Conservation (phyloP, 1,284 basidiomycete genomes). For the Boletus albobrunnescens region DNA sequence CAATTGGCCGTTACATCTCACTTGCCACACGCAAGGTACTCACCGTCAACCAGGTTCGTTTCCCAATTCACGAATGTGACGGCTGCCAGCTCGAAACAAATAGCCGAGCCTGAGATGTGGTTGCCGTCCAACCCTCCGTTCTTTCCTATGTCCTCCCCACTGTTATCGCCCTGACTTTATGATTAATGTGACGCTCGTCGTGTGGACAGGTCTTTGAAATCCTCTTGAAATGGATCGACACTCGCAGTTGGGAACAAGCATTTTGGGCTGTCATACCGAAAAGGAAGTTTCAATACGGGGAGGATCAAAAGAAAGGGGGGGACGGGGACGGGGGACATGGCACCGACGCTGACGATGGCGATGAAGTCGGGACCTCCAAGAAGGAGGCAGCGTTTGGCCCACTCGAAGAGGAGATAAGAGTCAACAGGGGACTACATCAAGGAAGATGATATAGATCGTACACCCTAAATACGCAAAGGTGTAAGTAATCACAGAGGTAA, state of each 20-base stretch:
- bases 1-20: constrained; percentile 84
- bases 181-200: constrained; percentile 16
- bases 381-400: background rate
- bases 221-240: constrained; percentile 83
- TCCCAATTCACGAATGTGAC: background rate
- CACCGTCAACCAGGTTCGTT: constrained; percentile 83
- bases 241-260: constrained; percentile 77
- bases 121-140: background rate
- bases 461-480: too few relatives aligned
- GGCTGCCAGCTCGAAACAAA: background rate
- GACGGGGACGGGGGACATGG: background rate
- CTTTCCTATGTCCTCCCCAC: background rate
- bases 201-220: constrained; percentile 74
- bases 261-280: constrained; percentile 85
- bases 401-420: background rate
- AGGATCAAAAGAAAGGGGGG: background rate
- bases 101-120: background rate
- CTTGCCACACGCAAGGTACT: constrained; percentile 91
- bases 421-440: too few relatives aligned
- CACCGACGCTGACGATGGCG: background rate
- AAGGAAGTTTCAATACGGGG: constrained; percentile 63
- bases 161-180: constrained; percentile 2
- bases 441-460: background rate
- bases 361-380: background rate
- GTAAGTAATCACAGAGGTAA: too few relatives aligned